phyloP scores from a whole-genome alignment of 306 rosid genomes.

The Lathyrus tuberosus region DNA sequence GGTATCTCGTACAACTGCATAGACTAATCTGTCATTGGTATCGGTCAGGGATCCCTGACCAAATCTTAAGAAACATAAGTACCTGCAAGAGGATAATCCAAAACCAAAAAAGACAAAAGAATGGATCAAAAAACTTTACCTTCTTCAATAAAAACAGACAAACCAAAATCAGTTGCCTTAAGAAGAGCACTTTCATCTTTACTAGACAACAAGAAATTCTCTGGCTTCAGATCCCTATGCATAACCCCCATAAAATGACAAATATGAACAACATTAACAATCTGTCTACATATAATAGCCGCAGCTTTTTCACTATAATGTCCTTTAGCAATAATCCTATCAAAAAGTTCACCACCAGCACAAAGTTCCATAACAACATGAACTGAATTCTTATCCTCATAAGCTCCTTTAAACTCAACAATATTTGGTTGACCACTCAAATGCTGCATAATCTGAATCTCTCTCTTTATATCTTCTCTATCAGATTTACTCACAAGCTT shows the following conservation, averaged over 20 bases:
- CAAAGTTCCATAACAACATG: conserved; percentile 91
- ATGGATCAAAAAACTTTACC: conserved; percentile 51
- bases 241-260: conserved; percentile 96
- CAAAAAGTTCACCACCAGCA: conserved; percentile 92
- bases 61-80: neutral
- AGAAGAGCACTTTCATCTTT: conserved; percentile 74
- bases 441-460: conserved; percentile 94
- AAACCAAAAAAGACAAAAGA: neutral
- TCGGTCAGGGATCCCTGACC: too few relatives aligned
- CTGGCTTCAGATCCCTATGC: conserved; percentile 95
- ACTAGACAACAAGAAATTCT: conserved; percentile 86
- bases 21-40: too few relatives aligned
- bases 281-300: conserved; percentile 76
- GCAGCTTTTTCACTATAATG: conserved; percentile 89
- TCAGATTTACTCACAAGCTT: conserved; percentile 72
- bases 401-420: conserved; percentile 90
- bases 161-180: conserved; percentile 91
- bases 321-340: conserved; percentile 86
- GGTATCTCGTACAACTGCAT: too few relatives aligned
- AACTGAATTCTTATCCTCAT: conserved; percentile 78
- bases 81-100: too few relatives aligned
- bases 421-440: conserved; percentile 89
- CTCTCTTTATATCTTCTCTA: conserved; percentile 78
- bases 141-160: conserved; percentile 89
- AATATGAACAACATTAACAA: conserved; percentile 82